phyloP scores from a whole-genome alignment of 2,329 filamentous ascomycete species.

The Cyphellophora attinorum region DNA sequence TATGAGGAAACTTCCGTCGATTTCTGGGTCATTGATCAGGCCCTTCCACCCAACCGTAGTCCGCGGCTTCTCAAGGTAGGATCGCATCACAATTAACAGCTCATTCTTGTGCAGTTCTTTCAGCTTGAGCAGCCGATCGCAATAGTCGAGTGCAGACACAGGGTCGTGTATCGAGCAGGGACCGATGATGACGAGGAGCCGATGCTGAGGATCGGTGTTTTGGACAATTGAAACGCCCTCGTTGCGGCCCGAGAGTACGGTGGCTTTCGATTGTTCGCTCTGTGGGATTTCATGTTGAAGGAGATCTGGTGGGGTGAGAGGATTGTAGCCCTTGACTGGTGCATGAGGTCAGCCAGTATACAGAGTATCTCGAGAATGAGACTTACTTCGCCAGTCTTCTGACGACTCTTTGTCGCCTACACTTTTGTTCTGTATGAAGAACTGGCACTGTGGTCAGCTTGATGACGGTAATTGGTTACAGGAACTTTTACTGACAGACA shows the following conservation, averaged over 20 bases:
- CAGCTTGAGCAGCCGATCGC: constrained; percentile 63
- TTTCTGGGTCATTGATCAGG: constrained; percentile 96
- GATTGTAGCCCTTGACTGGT: constrained; percentile 84
- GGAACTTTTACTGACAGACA: too few relatives aligned
- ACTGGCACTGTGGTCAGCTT: too few relatives aligned
- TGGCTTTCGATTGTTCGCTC: constrained; percentile 29
- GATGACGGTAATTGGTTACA: too few relatives aligned
- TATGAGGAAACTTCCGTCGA: constrained; percentile 95
- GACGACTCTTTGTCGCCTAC: constrained; percentile 64
- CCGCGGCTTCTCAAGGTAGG: constrained; percentile 96
- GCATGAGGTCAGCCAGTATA: neutral
- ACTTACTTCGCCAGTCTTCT: constrained; percentile 75
- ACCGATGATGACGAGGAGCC: constrained; percentile 86
- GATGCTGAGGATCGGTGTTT: constrained; percentile 54
- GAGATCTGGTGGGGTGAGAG: constrained; percentile 78
- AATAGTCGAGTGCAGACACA: constrained; percentile 78
- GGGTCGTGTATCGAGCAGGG: constrained; percentile 98
- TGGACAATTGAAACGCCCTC: constrained; percentile 67
- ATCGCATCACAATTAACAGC: constrained; percentile 90
- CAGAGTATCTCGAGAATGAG: neutral
- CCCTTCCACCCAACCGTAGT: constrained; percentile 99
- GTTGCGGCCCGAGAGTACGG: constrained; percentile 33
- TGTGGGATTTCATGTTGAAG: constrained; percentile 75
- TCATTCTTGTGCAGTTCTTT: constrained; percentile 73
- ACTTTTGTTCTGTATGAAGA: constrained; percentile 70